Conservation (phyloP, 2,329 filamentous ascomycete genomes). For the Metarhizium anisopliae region DNA sequence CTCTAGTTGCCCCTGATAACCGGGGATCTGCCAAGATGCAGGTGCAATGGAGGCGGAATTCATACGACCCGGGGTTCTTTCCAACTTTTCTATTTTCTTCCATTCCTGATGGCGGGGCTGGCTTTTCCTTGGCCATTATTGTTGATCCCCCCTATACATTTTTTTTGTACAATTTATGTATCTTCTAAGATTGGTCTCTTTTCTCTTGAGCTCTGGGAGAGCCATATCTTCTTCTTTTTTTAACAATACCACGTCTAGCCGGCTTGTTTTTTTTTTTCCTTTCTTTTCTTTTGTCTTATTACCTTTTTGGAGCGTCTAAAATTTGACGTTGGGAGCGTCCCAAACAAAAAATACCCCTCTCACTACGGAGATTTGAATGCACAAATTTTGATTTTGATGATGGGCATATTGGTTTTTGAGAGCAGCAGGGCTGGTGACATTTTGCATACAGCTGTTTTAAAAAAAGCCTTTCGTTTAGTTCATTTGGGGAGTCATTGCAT, state of each 20-base stretch:
- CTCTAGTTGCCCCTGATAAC: background rate
- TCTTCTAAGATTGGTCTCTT: background rate
- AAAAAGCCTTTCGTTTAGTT: background rate
- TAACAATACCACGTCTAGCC: background rate
- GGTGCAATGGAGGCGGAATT: background rate
- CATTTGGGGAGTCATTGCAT: conserved; percentile 1
- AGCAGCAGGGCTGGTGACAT: background rate
- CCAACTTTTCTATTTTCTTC: background rate
- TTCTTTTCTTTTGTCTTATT: conserved; percentile 6
- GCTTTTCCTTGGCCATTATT: conserved; percentile 5
- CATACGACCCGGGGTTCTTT: background rate
- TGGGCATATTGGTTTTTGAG: background rate
- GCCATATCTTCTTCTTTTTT: background rate
- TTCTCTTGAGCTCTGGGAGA: background rate
- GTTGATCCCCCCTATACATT: conserved; percentile 1
- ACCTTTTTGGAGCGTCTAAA: background rate
- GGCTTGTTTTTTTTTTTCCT: background rate
- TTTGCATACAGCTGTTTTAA: conserved; percentile 7
- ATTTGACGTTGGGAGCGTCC: background rate
- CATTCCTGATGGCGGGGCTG: background rate
- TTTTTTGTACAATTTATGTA: conserved; percentile 2
- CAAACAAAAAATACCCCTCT: conserved; percentile 4
- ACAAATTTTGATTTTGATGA: conserved; percentile 2
- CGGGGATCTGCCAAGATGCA: background rate
- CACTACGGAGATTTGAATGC: background rate